Evolutionary conservation across 2,329 filamentous ascomycete species (phyloP), one percentile per base, ranked within the genome.

Genomic region (Anisogramma anomala): DNA sequence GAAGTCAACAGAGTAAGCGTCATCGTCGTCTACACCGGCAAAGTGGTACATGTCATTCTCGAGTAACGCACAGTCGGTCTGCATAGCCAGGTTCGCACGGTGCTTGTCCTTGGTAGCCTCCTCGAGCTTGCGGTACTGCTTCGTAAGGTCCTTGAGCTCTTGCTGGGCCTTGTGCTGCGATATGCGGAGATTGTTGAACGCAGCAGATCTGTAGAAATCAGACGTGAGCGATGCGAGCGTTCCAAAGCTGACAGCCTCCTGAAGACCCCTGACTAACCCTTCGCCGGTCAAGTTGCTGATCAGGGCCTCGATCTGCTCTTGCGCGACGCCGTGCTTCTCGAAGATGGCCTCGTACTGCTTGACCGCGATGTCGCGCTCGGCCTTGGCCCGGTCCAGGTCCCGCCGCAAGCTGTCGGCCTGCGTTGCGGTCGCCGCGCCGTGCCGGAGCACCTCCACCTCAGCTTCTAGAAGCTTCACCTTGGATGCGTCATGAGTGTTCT

Each of bases 371-470:
- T 79, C 74, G 22, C 44, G 44, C 26, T 46, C 44, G 14, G 34
- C 27, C 31, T 41, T 46, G 5, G 18, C 20, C 13, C 44, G 44
- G 8, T 46, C 41, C 36, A 46, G 34, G 25, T 46, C 44, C 22
- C 44, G 41, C 9, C 44, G 44, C 15, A 46, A 26, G 20, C 39
- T 37, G 20, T 46, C 44, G 13, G 41, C 26, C 25, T 41, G 36
- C 17, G 41, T 25, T 17, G 37, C 31, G 26, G 37, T 17, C 28
- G 44, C 41, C 13, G 41, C 44, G 31, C 44, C 41, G 46, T 66
- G 71, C 45, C 70, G 69, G 10, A 80, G 59, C 6, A 79, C 56
- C 26, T 70, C 67, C 50, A 77, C 79, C 56, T 81, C 77, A 5
- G 76, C 71, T 53, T 72, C 74, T 35, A 81, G 60, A 25, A 76